Evolutionary conservation across 306 rosid genomes (phyloP), one percentile per base, ranked within the genome.

Genomic region (Parietaria judaica): DNA sequence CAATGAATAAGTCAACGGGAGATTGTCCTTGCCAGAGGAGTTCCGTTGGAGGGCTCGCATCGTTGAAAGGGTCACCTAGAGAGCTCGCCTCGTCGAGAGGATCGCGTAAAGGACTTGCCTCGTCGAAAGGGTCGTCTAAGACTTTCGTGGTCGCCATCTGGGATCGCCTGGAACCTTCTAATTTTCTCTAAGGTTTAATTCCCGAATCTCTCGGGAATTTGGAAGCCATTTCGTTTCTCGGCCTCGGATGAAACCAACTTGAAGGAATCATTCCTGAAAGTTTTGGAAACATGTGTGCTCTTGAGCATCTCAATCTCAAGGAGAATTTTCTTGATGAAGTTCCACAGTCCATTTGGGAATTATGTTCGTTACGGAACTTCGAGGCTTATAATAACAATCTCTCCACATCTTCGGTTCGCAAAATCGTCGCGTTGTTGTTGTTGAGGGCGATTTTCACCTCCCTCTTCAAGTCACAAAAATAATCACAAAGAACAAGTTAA

Each of bases 201-300:
- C 58, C 71, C 1, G 36, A 60, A 8, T 37, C 10, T 36, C 4
- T 72, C 34, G 46, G 52, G 3, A 59, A 52, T n/a, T 46, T 72
- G 59, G 61, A 7, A 5, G 52, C 35, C 52, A 14, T 73, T 14
- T 0, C 17, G 3, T 0, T 0, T 10, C 63, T 64, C 23, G 0
- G 7, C 1, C 38, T 51, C 11, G 12, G 14, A 0, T 0, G 1
- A 5, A 63, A 64, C 14, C n/a, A 44, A 5, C 41, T 68, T n/a
- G 7, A 7, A 0, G 69, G 78, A 14, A 15, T n/a, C 50, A 59
- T 66, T 48, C 59, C 72, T 1, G 37, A 54, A 10, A 14, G 4
- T 45, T 10, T 72, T 23, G 60, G 53, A 7, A 53, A 52, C 37
- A 72, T 66, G 64, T 39, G 14, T 5, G 45, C 36, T 50, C 44